A percentile compares a stretch with the other conserved stretches of the same genome.
phyloP scores from a whole-genome alignment of 306 rosid genomes.

The Lagenaria siceraria region DNA sequence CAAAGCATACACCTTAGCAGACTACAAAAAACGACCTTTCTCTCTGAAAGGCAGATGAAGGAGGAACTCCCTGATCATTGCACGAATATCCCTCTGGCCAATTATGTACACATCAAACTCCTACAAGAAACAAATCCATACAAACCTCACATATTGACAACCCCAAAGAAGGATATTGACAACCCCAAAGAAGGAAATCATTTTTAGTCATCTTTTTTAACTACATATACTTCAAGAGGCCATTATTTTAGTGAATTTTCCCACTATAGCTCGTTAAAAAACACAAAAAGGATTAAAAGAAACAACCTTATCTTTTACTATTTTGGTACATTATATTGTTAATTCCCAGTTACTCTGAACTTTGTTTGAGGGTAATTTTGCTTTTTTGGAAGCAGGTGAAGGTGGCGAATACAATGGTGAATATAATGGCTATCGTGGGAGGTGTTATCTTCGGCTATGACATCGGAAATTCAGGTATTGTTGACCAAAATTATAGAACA shows the following conservation, averaged over 20 bases:
- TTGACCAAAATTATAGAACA: not conserved
- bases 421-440: slow-evolving; percentile 42
- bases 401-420: slow-evolving; percentile 33
- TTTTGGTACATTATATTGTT: not conserved
- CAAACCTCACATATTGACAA: too few species aligned
- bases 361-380: not conserved
- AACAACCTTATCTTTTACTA: not conserved
- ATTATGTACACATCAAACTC: too few species aligned
- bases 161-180: too few species aligned
- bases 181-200: too few species aligned
- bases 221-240: not conserved
- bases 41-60: too few species aligned
- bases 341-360: not conserved
- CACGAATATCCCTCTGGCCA: too few species aligned
- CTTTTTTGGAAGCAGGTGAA: slow-evolving; percentile 4
- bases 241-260: not conserved
- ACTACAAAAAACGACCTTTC: too few species aligned
- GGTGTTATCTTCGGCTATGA: slow-evolving; percentile 60
- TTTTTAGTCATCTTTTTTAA: too few species aligned
- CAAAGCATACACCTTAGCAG: too few species aligned
- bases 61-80: too few species aligned
- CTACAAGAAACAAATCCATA: too few species aligned
- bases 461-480: slow-evolving; percentile 46
- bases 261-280: not conserved
- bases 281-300: not conserved